Evolutionary conservation across 257 asterid species (phyloP).

Genomic region (Thymus quinquecostatus): DNA sequence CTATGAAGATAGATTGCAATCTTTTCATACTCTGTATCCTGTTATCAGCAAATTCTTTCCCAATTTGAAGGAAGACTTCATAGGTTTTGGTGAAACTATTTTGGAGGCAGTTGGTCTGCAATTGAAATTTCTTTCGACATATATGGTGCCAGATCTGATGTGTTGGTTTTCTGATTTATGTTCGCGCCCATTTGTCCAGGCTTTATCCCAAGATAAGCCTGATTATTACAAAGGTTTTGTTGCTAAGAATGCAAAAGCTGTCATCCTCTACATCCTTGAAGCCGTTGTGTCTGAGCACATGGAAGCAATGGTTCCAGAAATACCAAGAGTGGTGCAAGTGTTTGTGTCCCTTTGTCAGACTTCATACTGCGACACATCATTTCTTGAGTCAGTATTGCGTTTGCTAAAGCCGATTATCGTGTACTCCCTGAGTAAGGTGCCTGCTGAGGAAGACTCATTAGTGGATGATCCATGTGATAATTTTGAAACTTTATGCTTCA

Average conservation of each 20-base stretch:
- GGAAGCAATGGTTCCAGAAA: slow-evolving; percentile 90
- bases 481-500: slow-evolving; percentile 88
- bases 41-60: slow-evolving; percentile 80
- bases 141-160: slow-evolving; percentile 77
- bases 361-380: slow-evolving; percentile 76
- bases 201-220: slow-evolving; percentile 38
- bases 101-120: slow-evolving; percentile 95
- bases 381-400: slow-evolving; percentile 72
- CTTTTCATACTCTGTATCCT: slow-evolving; percentile 69
- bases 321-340: slow-evolving; percentile 81
- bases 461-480: slow-evolving; percentile 56
- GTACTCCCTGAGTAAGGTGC: slow-evolving; percentile 67
- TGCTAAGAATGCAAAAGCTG: slow-evolving; percentile 93
- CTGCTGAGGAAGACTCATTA: slow-evolving; percentile 59
- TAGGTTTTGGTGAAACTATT: slow-evolving; percentile 82
- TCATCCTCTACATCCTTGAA: slow-evolving; percentile 82
- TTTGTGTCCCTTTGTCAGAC: slow-evolving; percentile 74
- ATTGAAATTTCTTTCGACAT: slow-evolving; percentile 75
- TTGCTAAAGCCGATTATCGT: slow-evolving; percentile 82
- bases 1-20: slow-evolving; percentile 51
- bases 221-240: slow-evolving; percentile 74
- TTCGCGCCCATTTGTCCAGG: slow-evolving; percentile 74
- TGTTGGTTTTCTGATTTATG: slow-evolving; percentile 94
- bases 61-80: slow-evolving; percentile 74
- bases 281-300: slow-evolving; percentile 83